Percentiles rank a stretch among this genome's conserved stretches.
Evolutionary conservation across 257 asterid species (phyloP).

Genomic region (Solanum tarapatanum): DNA sequence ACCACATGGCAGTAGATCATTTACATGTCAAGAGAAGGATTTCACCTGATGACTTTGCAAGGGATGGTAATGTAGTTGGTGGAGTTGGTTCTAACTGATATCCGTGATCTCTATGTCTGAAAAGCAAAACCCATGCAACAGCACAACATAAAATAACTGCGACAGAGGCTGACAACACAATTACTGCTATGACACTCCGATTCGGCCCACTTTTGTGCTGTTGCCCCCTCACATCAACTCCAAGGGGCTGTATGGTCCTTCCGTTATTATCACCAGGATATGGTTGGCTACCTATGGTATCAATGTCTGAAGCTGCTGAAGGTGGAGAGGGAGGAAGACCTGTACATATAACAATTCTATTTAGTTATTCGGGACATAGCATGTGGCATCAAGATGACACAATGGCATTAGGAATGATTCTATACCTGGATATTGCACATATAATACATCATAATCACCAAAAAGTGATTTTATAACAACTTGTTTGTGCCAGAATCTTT

Average conservation of each 20-base stretch:
- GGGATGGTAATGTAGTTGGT: constrained; percentile 39
- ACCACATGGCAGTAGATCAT: not conserved
- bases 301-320: constrained; percentile 52
- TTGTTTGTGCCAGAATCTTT: constrained; percentile 75
- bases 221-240: constrained; percentile 60
- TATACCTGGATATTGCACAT: constrained; percentile 84
- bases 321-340: constrained; percentile 96
- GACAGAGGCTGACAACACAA: constrained; percentile 48
- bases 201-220: constrained; percentile 44
- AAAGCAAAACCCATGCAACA: constrained; percentile 50
- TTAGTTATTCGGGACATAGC: not conserved
- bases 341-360: constrained; percentile 18
- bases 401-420: not conserved
- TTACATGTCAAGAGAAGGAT: not conserved
- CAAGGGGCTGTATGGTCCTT: constrained; percentile 59
- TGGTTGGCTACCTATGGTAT: constrained; percentile 47
- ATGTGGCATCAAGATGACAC: not conserved
- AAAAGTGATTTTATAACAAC: constrained; percentile 47
- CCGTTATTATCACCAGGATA: constrained; percentile 57
- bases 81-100: constrained; percentile 37
- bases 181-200: constrained; percentile 46
- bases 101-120: constrained; percentile 25
- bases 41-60: constrained; percentile 75
- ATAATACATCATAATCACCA: constrained; percentile 74
- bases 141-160: constrained; percentile 43